phyloP scores from a whole-genome alignment of 176 grass and related monocot species.

The Oryza punctata region DNA sequence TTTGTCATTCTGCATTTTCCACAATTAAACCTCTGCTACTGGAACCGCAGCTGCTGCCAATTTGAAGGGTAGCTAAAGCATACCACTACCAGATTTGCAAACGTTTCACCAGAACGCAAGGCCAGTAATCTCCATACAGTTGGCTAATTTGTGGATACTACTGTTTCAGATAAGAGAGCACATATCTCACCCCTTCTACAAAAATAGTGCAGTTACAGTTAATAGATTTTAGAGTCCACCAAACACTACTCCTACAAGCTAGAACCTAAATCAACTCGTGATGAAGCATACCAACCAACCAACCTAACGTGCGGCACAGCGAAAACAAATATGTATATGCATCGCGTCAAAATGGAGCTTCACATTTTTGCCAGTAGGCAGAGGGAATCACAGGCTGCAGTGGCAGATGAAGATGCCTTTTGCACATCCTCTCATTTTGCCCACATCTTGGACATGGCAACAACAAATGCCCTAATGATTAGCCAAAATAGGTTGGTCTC shows the following conservation, averaged over 20 bases:
- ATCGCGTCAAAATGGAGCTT: conserved; percentile 23
- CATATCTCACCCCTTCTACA: not conserved
- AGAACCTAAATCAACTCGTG: not conserved
- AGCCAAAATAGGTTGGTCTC: conserved; percentile 61
- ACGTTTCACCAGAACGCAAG: not conserved
- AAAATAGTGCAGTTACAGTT: not conserved
- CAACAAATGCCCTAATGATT: conserved; percentile 57
- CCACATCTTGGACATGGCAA: conserved; percentile 58
- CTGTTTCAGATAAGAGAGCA: conserved; percentile 1
- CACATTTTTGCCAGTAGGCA: not conserved
- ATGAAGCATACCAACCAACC: not conserved
- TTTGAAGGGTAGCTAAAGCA: not conserved
- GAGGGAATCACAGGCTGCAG: not conserved
- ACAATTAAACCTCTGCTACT: not conserved
- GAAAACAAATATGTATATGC: conserved; percentile 11
- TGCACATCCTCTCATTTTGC: conserved; percentile 35
- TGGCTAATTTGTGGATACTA: not conserved
- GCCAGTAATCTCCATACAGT: not conserved
- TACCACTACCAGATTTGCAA: not conserved
- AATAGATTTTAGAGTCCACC: conserved; percentile 21
- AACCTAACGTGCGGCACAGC: not conserved
- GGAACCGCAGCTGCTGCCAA: no score
- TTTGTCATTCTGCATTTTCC: not conserved
- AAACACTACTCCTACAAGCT: conserved; percentile 30
- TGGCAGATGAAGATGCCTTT: not conserved